These are phyloP conservation scores for Brettanomyces naardenensis DNA, from an alignment of 805 yeast species.

Conservation along the genomic window DNA sequence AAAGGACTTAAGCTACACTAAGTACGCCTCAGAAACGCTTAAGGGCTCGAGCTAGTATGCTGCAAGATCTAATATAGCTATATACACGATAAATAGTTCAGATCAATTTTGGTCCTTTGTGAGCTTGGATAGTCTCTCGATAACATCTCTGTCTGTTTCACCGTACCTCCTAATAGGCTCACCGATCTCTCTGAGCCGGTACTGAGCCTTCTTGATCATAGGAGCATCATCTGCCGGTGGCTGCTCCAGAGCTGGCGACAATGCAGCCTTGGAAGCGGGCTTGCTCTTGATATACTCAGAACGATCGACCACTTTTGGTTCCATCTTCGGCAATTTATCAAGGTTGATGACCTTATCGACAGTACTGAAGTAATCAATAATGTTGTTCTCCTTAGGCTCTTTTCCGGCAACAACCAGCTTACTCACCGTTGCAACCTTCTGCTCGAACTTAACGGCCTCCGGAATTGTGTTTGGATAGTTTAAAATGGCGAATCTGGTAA, in stretches of 20 bases:
- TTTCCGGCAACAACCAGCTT: constrained; percentile 29
- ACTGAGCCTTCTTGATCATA: constrained; percentile 14
- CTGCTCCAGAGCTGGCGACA: neutral
- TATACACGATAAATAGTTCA: neutral
- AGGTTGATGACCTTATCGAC: constrained; percentile 42
- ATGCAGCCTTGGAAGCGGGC: neutral
- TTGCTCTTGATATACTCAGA: neutral
- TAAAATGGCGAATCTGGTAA: constrained; percentile 41
- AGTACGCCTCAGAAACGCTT: constrained; percentile 7
- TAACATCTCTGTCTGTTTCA: constrained; percentile 17
- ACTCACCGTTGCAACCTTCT: constrained; percentile 47
- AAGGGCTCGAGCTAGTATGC: neutral
- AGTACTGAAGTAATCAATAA: constrained; percentile 57
- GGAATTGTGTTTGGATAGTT: constrained; percentile 56
- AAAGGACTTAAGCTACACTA: constrained; percentile 15
- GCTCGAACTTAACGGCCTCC: constrained; percentile 69
- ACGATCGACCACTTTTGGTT: constrained; percentile 5
- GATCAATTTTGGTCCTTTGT: constrained; percentile 3
- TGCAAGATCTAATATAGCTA: neutral
- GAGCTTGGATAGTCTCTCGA: constrained; percentile 10
- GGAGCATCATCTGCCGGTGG: constrained; percentile 10
- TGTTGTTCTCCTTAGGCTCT: constrained; percentile 33
- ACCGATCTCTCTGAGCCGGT: constrained; percentile 11
- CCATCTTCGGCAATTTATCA: constrained; percentile 12
- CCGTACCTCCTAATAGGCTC: constrained; percentile 18